Conservation (phyloP, 2,329 filamentous ascomycete genomes). For the Colletotrichum salicis region DNA sequence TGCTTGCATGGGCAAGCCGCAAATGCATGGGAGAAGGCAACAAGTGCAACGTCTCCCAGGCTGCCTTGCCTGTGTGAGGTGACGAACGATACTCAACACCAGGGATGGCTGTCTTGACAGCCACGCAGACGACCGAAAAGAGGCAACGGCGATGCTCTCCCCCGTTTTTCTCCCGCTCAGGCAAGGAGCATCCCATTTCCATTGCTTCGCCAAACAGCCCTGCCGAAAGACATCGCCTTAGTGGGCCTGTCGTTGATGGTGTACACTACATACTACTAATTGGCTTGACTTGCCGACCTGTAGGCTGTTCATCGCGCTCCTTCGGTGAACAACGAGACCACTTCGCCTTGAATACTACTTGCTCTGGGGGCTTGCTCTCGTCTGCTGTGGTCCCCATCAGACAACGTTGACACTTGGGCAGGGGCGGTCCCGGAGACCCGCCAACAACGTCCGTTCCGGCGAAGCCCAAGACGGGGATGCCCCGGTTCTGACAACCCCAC, state of each 20-base stretch:
- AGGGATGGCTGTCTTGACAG: conserved; percentile 18
- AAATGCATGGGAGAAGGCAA: neutral
- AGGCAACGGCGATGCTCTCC: neutral
- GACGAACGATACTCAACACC: conserved; percentile 4
- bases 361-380: neutral
- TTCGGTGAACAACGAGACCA: neutral
- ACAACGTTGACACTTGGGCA: conserved; percentile 19
- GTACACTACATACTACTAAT: no score
- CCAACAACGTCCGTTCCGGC: conserved; percentile 6
- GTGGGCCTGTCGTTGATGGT: neutral
- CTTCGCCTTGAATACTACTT: neutral
- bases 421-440: conserved; percentile 5
- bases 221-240: conserved; percentile 9
- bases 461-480: conserved; percentile 30
- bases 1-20: neutral
- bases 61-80: conserved; percentile 16
- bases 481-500: conserved; percentile 11
- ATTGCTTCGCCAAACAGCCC: conserved; percentile 28
- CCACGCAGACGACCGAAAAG: conserved; percentile 1
- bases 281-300: neutral
- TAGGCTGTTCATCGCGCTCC: neutral
- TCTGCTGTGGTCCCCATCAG: neutral
- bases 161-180: neutral
- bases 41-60: conserved; percentile 22
- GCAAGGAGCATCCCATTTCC: conserved; percentile 26